Percentiles rank a stretch among this genome's conserved stretches.
Evolutionary conservation across 108 stramenopile species (phyloP).

Genomic region (Aurantiochytrium sp.): DNA sequence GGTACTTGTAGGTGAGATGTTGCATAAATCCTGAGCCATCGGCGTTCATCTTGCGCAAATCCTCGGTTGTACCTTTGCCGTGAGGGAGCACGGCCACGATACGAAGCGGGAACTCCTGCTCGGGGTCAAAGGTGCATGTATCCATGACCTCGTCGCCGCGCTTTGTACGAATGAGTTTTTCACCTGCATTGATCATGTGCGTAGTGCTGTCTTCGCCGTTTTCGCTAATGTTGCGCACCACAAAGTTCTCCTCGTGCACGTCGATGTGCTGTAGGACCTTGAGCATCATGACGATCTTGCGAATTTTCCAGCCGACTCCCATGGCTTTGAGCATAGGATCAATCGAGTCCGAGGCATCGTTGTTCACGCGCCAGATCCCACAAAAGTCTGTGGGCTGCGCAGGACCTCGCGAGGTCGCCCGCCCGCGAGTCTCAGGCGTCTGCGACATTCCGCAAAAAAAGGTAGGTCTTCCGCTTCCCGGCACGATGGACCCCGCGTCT

Average conservation of each 20-base stretch:
- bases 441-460: no score
- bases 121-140: not conserved
- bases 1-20: not conserved
- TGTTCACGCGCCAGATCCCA: not conserved
- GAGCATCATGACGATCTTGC: not conserved
- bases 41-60: not conserved
- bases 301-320: not conserved
- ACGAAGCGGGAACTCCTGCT: not conserved
- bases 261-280: constrained; percentile 5
- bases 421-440: no score
- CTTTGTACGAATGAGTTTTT: not conserved
- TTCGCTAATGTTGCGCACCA: not conserved
- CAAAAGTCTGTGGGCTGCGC: not conserved
- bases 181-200: not conserved
- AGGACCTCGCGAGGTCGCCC: no score
- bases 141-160: not conserved
- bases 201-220: not conserved
- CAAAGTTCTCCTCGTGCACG: not conserved
- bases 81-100: not conserved
- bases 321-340: constrained; percentile 15
- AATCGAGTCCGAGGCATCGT: not conserved
- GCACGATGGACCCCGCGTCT: no score
- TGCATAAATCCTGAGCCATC: not conserved
- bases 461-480: no score
- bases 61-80: not conserved